Base-by-base conservation (phyloP, 768 basidiomycete species). In the Epithele typhae region DNA sequence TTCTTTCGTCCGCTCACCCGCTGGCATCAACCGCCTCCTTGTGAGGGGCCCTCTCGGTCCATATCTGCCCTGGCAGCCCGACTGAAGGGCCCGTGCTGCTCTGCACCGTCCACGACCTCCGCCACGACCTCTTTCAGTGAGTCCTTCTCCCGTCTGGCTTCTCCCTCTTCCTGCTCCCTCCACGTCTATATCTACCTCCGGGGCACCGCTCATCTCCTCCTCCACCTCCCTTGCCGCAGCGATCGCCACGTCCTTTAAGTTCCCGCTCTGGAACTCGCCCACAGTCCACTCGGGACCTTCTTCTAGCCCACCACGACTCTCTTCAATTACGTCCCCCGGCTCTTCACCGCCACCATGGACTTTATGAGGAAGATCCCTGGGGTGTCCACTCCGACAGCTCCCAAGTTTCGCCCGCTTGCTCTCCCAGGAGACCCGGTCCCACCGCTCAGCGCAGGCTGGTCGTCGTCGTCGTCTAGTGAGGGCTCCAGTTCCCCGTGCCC, bases 61-160 rank as follows among this genome's bases (percentile, higher is more conserved):
- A 45, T 45, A 45, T 49, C 52, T 53, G 35, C 48, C 44, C 48
- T 12, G 37, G 45, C 40, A 46, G 45, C 52, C 37, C 39, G 37
- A 49, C 48, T 45, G 51, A 7, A 41, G 46, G 40, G 41, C 40
- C 27, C 34, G 39, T 42, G 34, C 27, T 30, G 36, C 48, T 48
- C 40, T 48, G 40, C 17, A 25, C 30, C 45, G 45, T 38, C 45
- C n/a, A 30, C 27, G 27, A 38, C 24, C 36, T 19, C 27, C 24
- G 45, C 45, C 40, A 49, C 40, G 48, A 49, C 48, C 38, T 25
- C 17, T 40, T n/a, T 49, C 36, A 22, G 48, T 40, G 12, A 30
- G 27, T 30, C 8, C 22, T 12, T 37, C 15, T 39, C 11, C 23
- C 37, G 8, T 21, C 14, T 21, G 19, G 15, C 22, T 12, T 37